phyloP scores from a whole-genome alignment of 2,329 filamentous ascomycete species.

The Alternaria ethzedia region DNA sequence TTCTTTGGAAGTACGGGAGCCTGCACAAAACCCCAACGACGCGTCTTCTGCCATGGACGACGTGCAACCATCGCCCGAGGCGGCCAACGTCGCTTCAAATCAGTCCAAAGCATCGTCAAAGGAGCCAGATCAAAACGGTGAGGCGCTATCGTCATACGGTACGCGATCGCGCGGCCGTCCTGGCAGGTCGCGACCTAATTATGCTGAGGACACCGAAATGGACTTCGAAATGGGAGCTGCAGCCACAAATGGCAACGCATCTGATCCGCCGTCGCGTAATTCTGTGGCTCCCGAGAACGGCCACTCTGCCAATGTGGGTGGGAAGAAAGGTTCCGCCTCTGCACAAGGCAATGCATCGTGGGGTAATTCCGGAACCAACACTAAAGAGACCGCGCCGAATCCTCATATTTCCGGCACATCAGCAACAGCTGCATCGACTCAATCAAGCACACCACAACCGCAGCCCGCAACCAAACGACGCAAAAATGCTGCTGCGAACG shows the following conservation, averaged over 20 bases:
- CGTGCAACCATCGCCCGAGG: conserved; percentile 38
- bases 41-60: conserved; percentile 35
- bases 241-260: conserved; percentile 63
- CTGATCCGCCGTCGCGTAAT: conserved; percentile 46
- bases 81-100: conserved; percentile 32
- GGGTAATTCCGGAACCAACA: conserved; percentile 44
- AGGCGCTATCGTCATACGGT: conserved; percentile 73
- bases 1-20: conserved; percentile 30
- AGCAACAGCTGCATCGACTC: conserved; percentile 58
- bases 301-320: conserved; percentile 40
- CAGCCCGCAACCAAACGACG: conserved; percentile 71
- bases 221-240: conserved; percentile 76
- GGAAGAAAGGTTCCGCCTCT: conserved; percentile 49
- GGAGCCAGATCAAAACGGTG: conserved; percentile 40
- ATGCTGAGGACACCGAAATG: conserved; percentile 92
- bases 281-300: conserved; percentile 42
- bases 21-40: conserved; percentile 34
- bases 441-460: conserved; percentile 43
- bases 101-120: conserved; percentile 43
- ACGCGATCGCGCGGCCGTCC: conserved; percentile 91
- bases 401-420: conserved; percentile 62
- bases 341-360: conserved; percentile 50
- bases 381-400: conserved; percentile 43
- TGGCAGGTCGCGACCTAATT: conserved; percentile 83
- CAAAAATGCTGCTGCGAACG: conserved; percentile 67